Evolutionary conservation across 257 asterid genomes (phyloP).

Genomic region (Lithospermum erythrorhizon): DNA sequence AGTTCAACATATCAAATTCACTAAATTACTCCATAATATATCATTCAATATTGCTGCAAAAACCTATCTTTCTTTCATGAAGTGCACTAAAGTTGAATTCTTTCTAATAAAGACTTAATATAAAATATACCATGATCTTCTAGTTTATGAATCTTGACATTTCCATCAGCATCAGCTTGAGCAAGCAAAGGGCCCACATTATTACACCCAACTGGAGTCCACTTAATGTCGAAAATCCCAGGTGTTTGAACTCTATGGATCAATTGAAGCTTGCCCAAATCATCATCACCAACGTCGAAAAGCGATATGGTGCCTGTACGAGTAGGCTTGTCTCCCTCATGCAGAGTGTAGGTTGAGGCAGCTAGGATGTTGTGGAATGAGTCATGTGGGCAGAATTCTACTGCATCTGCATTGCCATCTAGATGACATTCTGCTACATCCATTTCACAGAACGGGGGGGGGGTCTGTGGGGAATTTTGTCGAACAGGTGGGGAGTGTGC

Average conservation of each 20-base stretch:
- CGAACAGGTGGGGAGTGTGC: background rate
- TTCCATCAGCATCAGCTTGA: constrained; percentile 97
- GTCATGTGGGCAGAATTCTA: constrained; percentile 78
- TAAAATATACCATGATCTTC: no score
- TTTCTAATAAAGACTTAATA: no score
- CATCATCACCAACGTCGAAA: constrained; percentile 47
- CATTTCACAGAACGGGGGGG: constrained; percentile 22
- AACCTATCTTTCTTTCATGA: no score
- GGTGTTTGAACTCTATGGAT: constrained; percentile 46
- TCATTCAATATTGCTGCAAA: no score
- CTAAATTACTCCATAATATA: constrained; percentile 7
- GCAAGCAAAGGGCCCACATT: constrained; percentile 56
- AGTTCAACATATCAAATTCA: constrained; percentile 8
- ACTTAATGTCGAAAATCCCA: constrained; percentile 78
- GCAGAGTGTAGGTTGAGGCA: constrained; percentile 84
- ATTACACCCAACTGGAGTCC: constrained; percentile 44
- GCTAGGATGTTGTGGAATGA: constrained; percentile 58
- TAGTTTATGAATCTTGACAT: constrained; percentile 39
- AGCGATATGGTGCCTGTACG: constrained; percentile 70
- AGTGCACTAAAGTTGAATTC: no score
- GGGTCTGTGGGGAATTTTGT: constrained; percentile 3
- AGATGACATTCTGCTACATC: constrained; percentile 50
- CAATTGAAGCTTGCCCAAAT: constrained; percentile 36
- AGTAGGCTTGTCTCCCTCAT: constrained; percentile 72
- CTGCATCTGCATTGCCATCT: constrained; percentile 94